Conservation (phyloP, 441 rosid genomes). For the Erysimum pusillum region DNA sequence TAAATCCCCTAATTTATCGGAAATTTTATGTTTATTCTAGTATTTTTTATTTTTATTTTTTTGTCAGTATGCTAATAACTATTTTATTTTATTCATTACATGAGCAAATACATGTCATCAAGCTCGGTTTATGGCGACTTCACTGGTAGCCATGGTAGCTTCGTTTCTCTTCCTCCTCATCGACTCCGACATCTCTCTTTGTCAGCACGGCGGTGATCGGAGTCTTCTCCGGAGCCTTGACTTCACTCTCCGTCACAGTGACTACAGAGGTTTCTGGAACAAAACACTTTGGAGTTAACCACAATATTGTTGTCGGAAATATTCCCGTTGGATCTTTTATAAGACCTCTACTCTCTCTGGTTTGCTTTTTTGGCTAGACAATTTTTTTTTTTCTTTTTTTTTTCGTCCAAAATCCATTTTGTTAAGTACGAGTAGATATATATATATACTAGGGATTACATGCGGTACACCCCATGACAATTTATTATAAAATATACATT, state of each 20-base stretch:
- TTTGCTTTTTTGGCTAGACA: too few species aligned
- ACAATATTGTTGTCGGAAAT: constrained; percentile 71
- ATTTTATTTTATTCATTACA: constrained; percentile 41
- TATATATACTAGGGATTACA: too few species aligned
- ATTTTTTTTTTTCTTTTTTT: too few species aligned
- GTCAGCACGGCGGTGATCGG: constrained; percentile 75
- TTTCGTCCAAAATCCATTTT: too few species aligned
- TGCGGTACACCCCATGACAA: too few species aligned
- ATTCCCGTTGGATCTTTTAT: constrained; percentile 82
- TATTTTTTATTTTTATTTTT: neutral
- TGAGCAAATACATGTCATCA: constrained; percentile 57
- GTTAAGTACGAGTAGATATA: too few species aligned
- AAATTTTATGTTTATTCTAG: neutral
- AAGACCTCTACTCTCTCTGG: too few species aligned
- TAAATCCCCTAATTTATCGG: constrained; percentile 20
- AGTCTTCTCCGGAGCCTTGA: constrained; percentile 75
- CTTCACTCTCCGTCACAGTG: constrained; percentile 70
- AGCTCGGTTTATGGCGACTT: constrained; percentile 65
- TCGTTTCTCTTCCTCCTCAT: constrained; percentile 71
- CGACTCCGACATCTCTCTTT: constrained; percentile 52
- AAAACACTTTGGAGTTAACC: constrained; percentile 63
- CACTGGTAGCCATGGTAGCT: constrained; percentile 72
- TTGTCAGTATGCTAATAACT: neutral
- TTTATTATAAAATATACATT: too few species aligned
- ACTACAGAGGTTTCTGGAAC: constrained; percentile 81